Evolutionary conservation across 768 basidiomycete genomes (phyloP).

Genomic region (Suillus paluster): DNA sequence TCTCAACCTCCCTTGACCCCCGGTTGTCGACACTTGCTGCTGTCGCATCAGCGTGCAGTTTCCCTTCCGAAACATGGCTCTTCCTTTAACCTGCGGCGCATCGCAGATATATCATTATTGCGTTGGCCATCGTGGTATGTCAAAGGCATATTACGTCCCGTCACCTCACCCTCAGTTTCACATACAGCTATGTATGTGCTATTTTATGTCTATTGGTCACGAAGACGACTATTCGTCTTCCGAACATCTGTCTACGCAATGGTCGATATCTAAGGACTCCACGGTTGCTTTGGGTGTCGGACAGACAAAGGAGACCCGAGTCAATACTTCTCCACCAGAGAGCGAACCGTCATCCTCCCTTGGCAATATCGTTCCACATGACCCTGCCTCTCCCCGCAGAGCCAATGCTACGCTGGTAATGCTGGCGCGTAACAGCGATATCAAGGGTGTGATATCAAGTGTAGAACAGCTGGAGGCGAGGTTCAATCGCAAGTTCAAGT

Average conservation of each 20-base stretch:
- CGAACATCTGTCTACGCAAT: conserved; percentile 6
- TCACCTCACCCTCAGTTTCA: background rate
- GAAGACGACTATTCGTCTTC: conserved; percentile 9
- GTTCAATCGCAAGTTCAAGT: conserved; percentile 61
- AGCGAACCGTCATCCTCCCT: background rate
- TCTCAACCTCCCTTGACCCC: background rate
- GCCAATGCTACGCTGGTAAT: conserved; percentile 67
- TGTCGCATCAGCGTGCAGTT: background rate
- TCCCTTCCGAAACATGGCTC: conserved; percentile 20
- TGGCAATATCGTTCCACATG: background rate
- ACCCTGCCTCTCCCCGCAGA: conserved; percentile 17
- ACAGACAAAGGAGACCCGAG: background rate
- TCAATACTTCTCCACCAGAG: background rate
- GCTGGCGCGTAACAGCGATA: conserved; percentile 53
- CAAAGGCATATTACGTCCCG: background rate
- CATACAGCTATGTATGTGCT: conserved; percentile 22
- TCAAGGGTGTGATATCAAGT: conserved; percentile 48
- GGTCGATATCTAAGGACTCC: conserved; percentile 6
- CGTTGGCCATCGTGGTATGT: conserved; percentile 29
- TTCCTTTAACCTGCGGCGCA: conserved; percentile 29
- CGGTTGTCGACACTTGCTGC: background rate
- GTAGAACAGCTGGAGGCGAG: conserved; percentile 60
- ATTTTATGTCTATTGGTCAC: conserved; percentile 20
- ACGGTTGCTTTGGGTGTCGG: background rate
- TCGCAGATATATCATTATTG: conserved; percentile 32